Percentiles rank a stretch among this genome's conserved stretches.
These are phyloP conservation scores for Penicillium desertorum DNA, from an alignment of 495 filamentous ascomycete species.

Conservation along the genomic window DNA sequence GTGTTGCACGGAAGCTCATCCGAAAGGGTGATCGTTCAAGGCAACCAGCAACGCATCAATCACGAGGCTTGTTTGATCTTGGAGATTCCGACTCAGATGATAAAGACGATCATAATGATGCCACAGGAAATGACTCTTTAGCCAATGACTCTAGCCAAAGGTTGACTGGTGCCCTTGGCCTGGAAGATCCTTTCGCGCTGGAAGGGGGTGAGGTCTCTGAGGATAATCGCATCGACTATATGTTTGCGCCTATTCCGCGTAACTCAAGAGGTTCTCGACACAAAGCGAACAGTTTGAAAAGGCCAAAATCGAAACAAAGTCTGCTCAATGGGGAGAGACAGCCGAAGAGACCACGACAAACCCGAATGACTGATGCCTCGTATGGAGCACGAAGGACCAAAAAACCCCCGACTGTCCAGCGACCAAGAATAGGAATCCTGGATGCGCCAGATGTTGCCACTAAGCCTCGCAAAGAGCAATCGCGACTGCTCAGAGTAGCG, in stretches of 20 bases:
- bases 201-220: constrained; percentile 50
- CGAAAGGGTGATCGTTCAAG: constrained; percentile 26
- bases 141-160: constrained; percentile 7
- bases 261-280: constrained; percentile 23
- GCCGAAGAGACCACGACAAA: constrained; percentile 33
- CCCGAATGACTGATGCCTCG: constrained; percentile 34
- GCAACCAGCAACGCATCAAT: constrained; percentile 14
- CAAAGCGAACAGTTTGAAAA: constrained; percentile 45
- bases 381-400: constrained; percentile 34
- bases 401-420: constrained; percentile 16
- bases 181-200: constrained; percentile 27
- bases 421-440: constrained; percentile 65
- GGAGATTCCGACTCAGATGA: constrained; percentile 51
- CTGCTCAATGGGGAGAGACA: constrained; percentile 16
- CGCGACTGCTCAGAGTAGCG: constrained; percentile 78
- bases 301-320: constrained; percentile 22
- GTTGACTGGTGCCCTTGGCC: constrained; percentile 17
- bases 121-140: not conserved
- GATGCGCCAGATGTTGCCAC: constrained; percentile 59
- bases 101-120: constrained; percentile 35
- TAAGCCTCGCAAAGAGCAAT: constrained; percentile 39
- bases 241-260: constrained; percentile 44
- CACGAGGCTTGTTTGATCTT: constrained; percentile 48
- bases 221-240: constrained; percentile 59
- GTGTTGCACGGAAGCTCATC: constrained; percentile 46